Evolutionary conservation across 148 eudicot genomes (phyloP).

Genomic region (Arbutus unedo): DNA sequence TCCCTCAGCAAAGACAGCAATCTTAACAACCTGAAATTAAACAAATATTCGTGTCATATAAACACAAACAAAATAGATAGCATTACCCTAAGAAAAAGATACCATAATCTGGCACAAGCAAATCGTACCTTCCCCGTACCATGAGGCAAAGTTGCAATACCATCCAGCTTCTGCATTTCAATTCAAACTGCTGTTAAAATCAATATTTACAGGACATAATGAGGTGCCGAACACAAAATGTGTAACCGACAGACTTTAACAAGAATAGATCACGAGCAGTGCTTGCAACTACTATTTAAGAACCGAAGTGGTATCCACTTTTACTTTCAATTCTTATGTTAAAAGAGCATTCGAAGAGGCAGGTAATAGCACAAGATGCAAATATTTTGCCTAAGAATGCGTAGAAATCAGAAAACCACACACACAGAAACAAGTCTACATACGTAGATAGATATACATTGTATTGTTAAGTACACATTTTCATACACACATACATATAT

Average conservation of each 20-base stretch:
- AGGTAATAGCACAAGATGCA: not conserved
- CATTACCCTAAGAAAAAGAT: not conserved
- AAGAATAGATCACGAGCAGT: not conserved
- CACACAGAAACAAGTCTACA: not conserved
- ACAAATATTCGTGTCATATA: constrained; percentile 3
- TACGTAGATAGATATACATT: no score
- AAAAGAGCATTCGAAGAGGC: not conserved
- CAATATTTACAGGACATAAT: constrained; percentile 5
- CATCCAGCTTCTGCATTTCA: constrained; percentile 76
- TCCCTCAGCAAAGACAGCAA: constrained; percentile 97
- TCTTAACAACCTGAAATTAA: constrained; percentile 50
- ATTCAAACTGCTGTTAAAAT: constrained; percentile 8
- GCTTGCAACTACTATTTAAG: not conserved
- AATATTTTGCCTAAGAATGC: not conserved
- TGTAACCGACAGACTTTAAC: not conserved
- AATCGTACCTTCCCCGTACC: constrained; percentile 80
- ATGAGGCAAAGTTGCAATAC: constrained; percentile 79
- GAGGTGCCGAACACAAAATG: not conserved
- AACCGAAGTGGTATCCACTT: not conserved
- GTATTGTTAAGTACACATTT: no score
- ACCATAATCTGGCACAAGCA: not conserved
- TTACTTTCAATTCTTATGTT: not conserved
- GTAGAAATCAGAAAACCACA: not conserved
- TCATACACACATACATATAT: no score
- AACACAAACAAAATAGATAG: not conserved